Evolutionary conservation across 805 yeast species (phyloP).

Genomic region (Myxozyma mucilagina): DNA sequence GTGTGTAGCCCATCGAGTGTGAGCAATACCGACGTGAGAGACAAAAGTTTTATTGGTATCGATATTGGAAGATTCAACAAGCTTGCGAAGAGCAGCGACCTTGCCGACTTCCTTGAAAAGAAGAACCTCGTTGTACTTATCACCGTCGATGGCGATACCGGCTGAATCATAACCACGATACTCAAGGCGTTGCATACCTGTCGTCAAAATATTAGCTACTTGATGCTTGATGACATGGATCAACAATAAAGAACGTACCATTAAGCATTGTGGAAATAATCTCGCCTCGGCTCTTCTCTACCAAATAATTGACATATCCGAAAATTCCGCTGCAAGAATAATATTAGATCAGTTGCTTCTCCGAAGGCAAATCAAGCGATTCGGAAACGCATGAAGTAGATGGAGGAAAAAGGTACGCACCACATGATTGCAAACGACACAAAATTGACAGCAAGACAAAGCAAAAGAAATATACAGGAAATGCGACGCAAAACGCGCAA

Average conservation of each 20-base stretch:
- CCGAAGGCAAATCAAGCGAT: no score
- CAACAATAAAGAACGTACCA: conserved; percentile 50
- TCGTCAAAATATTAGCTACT: not conserved
- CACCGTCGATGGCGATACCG: conserved; percentile 94
- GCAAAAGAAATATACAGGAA: not conserved
- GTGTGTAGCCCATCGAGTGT: conserved; percentile 99
- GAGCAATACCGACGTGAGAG: conserved; percentile 95
- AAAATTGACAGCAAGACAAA: not conserved
- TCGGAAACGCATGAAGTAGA: no score
- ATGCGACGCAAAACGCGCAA: not conserved
- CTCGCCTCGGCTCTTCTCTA: conserved; percentile 88
- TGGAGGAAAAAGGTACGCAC: not conserved
- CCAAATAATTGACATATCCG: conserved; percentile 95
- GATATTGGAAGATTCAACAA: conserved; percentile 49
- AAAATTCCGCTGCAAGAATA: conserved; percentile 75
- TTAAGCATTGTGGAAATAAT: conserved; percentile 85
- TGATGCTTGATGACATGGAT: not conserved
- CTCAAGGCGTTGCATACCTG: conserved; percentile 69
- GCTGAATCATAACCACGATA: conserved; percentile 98
- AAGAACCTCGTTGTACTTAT: conserved; percentile 64
- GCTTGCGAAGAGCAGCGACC: conserved; percentile 76
- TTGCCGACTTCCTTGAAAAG: conserved; percentile 88
- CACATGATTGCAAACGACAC: conserved; percentile 4
- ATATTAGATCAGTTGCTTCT: conserved; percentile 2
- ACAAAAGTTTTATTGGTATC: conserved; percentile 66